Evolutionary conservation across 192 early-diverging fungal genomes (phyloP).

Genomic region (Backusella tarrabulga): DNA sequence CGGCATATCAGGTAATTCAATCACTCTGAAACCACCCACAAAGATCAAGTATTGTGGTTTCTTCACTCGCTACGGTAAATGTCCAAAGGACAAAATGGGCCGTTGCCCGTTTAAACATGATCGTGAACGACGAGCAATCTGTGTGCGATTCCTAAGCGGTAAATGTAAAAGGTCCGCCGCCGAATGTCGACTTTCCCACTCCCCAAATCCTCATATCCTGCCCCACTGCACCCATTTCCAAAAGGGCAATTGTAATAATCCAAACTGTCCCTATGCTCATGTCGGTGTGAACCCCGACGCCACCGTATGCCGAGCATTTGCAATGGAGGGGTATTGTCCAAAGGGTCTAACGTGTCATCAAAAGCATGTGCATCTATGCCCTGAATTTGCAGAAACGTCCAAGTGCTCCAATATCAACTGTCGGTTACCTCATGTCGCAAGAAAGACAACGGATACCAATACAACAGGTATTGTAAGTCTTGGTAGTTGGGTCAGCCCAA

Average conservation of each 20-base stretch:
- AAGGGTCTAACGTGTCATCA: constrained; percentile 53
- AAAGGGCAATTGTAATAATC: constrained; percentile 52
- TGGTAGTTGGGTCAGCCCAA: constrained; percentile 12
- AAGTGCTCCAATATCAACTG: constrained; percentile 57
- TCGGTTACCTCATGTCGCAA: constrained; percentile 55
- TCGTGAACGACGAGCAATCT: constrained; percentile 45
- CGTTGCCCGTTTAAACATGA: constrained; percentile 52
- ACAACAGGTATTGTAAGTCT: constrained; percentile 14
- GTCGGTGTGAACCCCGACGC: constrained; percentile 54
- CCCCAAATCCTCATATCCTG: constrained; percentile 43
- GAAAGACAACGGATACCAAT: constrained; percentile 1
- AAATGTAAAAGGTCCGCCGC: constrained; percentile 43
- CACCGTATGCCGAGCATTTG: constrained; percentile 65
- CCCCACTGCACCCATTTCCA: constrained; percentile 70
- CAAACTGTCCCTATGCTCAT: constrained; percentile 57
- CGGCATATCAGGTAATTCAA: constrained; percentile 23
- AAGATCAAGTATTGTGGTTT: constrained; percentile 22
- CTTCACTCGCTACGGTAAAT: constrained; percentile 38
- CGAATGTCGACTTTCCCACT: constrained; percentile 54
- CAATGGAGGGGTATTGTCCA: constrained; percentile 60
- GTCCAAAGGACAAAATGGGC: constrained; percentile 16
- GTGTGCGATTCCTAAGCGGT: constrained; percentile 44
- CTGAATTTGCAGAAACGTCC: constrained; percentile 62
- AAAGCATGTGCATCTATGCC: constrained; percentile 69
- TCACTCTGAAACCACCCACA: constrained; percentile 15